Base-by-base conservation (phyloP, 345 rosid genomes). In the Garcia nutans region DNA sequence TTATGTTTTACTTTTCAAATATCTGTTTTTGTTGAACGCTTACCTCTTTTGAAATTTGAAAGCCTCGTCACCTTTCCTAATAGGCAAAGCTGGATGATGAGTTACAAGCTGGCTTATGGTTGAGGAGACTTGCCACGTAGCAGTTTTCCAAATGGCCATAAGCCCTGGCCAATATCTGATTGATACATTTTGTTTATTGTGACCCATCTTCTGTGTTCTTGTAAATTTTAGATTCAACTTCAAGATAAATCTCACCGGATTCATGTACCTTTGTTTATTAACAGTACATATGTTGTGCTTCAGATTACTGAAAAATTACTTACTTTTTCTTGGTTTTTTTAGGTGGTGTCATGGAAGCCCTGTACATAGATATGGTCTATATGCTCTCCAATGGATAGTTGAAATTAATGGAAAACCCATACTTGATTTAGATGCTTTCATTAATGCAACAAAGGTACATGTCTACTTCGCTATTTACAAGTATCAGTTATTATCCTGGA, bases 281-380 rank as follows among this genome's bases (percentile, higher is more conserved):
- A 20, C 23, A 41, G 17, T 23, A 45, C 33, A 66, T 67, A 3
- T 4, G 33, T 49, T 10, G 13, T 49, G 72, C 42, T 23, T 68
- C 72, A 49, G 42, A 37, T 45, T 45, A 15, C 47, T 10, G 3
- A 44, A 45, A 22, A 3, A 3, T 12, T 49, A n/a, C 41, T 9
- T 26, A 54, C 28, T 17, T 28, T 1, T 15, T 52, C 22, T 31
- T 16, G 23, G 52, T 52, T 73, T 78, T 70, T 28, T 74, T 86
- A 96, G 97, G 92, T 91, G 97, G 93, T 90, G 90, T 78, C 91
- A 86, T 20, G 98, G 98, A 59, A 96, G 99, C 83, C 99, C 99
- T 1, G 97, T 80, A 33, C 89, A 92, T 57, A 87, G 96, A 76
- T 93, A 96, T 81, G 97, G 97, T 64, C 87, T 96, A 26, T 93